phyloP scores from a whole-genome alignment of 2,329 filamentous ascomycete genomes.

The Neoascochyta sp. region DNA sequence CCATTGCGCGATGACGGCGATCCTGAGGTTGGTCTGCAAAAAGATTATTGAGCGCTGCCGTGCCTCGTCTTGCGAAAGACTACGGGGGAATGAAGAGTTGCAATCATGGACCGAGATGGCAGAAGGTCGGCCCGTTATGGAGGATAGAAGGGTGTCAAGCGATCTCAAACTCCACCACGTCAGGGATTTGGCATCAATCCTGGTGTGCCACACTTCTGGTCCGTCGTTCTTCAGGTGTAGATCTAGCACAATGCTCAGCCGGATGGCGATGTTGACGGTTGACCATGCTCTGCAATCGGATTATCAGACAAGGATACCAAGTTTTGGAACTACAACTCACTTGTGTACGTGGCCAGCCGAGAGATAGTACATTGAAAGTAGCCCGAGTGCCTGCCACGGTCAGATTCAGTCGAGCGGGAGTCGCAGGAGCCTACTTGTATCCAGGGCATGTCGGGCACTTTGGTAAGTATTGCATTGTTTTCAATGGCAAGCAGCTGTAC shows the following conservation, averaged over 20 bases:
- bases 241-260: slow-evolving; percentile 1
- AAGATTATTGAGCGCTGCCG: neutral
- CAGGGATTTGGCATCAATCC: neutral
- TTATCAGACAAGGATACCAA: too few species aligned
- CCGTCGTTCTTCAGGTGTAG: slow-evolving; percentile 1
- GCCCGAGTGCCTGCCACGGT: neutral
- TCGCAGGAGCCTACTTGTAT: slow-evolving; percentile 1
- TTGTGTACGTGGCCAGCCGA: neutral
- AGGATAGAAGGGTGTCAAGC: slow-evolving; percentile 2
- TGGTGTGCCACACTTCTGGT: neutral
- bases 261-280: slow-evolving; percentile 1
- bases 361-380: slow-evolving; percentile 1
- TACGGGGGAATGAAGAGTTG: slow-evolving; percentile 1
- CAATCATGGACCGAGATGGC: slow-evolving; percentile 1
- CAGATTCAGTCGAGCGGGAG: neutral
- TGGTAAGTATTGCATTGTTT: neutral
- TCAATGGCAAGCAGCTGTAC: slow-evolving; percentile 1
- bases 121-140: slow-evolving; percentile 1
- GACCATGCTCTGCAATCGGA: slow-evolving; percentile 4
- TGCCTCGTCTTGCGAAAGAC: neutral
- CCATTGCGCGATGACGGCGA: slow-evolving; percentile 3
- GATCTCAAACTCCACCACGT: slow-evolving; percentile 4
- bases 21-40: slow-evolving; percentile 1
- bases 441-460: neutral
- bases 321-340: too few species aligned